These are phyloP conservation scores for Fusarium falciforme DNA, from an alignment of 2,329 filamentous ascomycete species.

Conservation along the genomic window DNA sequence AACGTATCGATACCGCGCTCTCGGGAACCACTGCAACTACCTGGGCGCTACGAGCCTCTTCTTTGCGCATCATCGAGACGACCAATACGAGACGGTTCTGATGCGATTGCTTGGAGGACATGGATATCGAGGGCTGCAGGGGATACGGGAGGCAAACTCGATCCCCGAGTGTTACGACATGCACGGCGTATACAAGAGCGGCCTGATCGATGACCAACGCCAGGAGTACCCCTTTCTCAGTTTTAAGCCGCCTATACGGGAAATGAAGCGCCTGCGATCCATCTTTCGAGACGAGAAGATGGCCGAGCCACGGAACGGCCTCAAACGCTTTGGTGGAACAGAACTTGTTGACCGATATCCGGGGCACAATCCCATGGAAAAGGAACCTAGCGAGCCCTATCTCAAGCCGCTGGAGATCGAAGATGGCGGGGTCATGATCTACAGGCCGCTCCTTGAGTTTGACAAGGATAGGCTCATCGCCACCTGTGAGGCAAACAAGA, in stretches of 20 bases:
- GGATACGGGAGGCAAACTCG: conserved; percentile 71
- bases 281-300: conserved; percentile 45
- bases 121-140: conserved; percentile 75
- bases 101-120: conserved; percentile 80
- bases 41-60: conserved; percentile 70
- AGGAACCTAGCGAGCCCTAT: conserved; percentile 44
- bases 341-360: conserved; percentile 45
- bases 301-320: conserved; percentile 32
- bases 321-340: conserved; percentile 18
- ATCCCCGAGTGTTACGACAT: conserved; percentile 89
- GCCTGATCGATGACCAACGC: conserved; percentile 62
- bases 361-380: conserved; percentile 29
- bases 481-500: conserved; percentile 75
- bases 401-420: conserved; percentile 60
- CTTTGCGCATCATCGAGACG: conserved; percentile 88
- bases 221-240: conserved; percentile 51
- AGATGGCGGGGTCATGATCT: conserved; percentile 72
- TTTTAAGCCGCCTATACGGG: conserved; percentile 47
- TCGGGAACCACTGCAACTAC: conserved; percentile 71
- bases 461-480: conserved; percentile 78
- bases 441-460: conserved; percentile 77
- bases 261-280: conserved; percentile 45
- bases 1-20: conserved; percentile 74
- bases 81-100: conserved; percentile 90
- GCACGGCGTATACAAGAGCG: conserved; percentile 77